Conservation (phyloP, 345 rosid genomes). For the Kandelia obovata region DNA sequence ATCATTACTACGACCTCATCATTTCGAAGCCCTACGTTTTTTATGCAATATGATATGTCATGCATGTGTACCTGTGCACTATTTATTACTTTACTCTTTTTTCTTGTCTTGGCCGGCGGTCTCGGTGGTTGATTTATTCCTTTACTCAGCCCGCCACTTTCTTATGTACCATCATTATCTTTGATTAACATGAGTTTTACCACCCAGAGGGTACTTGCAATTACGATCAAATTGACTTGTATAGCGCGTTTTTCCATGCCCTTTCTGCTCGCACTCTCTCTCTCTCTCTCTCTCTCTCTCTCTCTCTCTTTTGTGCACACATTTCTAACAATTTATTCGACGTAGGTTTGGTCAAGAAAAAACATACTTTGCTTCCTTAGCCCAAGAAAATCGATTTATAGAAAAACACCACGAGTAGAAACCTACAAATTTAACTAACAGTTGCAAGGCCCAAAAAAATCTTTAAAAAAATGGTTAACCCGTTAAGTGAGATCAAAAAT, state of each 20-base stretch:
- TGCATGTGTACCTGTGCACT: background rate
- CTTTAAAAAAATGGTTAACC: too few species aligned
- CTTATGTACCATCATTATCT: constrained; percentile 32
- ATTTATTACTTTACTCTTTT: background rate
- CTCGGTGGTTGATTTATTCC: constrained; percentile 21
- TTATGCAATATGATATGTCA: background rate
- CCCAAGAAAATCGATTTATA: too few species aligned
- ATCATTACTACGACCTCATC: constrained; percentile 18
- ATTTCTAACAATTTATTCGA: too few species aligned
- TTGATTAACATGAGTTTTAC: constrained; percentile 29
- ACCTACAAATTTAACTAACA: too few species aligned
- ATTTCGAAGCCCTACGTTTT: constrained; percentile 11
- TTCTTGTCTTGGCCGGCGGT: constrained; percentile 16
- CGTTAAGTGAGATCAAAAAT: too few species aligned
- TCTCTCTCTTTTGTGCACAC: constrained; percentile 8
- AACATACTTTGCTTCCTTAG: too few species aligned
- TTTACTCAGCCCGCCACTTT: constrained; percentile 29
- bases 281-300: constrained; percentile 5
- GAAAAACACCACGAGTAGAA: too few species aligned
- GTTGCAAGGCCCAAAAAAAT: too few species aligned
- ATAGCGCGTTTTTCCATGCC: constrained; percentile 6
- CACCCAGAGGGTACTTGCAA: constrained; percentile 35
- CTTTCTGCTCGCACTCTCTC: too few species aligned
- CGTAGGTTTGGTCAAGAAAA: too few species aligned
- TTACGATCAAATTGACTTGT: constrained; percentile 39